These are phyloP conservation scores for Herpetospermum pedunculosum DNA, from an alignment of 306 rosid species.

Conservation along the genomic window DNA sequence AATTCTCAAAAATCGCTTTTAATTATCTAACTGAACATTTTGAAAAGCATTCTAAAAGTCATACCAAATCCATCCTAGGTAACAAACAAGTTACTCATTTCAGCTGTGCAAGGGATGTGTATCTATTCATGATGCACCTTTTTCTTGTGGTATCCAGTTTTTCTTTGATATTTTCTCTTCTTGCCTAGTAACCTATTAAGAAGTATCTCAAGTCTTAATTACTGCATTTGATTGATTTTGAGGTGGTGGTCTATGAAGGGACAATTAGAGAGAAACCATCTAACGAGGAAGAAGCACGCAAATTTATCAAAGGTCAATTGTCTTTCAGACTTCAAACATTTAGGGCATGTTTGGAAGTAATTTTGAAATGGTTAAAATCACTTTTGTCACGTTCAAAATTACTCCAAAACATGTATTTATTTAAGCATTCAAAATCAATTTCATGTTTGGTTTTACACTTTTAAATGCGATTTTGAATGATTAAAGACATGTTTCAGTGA, in stretches of 20 bases:
- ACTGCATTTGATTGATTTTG: conserved; percentile 21
- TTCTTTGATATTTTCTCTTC: conserved; percentile 6
- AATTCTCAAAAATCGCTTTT: not conserved
- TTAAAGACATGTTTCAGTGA: no score
- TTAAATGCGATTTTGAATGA: no score
- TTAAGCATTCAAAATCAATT: no score
- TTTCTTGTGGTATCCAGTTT: not conserved
- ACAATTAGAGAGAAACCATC: conserved; percentile 73
- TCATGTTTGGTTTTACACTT: no score
- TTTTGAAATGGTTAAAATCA: no score
- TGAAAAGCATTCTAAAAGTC: not conserved
- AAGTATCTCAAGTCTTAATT: not conserved
- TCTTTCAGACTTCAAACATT: not conserved
- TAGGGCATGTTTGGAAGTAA: no score
- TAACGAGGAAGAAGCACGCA: conserved; percentile 70
- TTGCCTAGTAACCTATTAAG: conserved; percentile 13
- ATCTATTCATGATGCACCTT: not conserved
- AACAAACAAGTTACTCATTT: not conserved
- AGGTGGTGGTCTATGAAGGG: conserved; percentile 88
- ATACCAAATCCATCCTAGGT: not conserved
- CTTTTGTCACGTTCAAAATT: no score
- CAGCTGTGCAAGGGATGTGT: not conserved
- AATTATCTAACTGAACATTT: not conserved
- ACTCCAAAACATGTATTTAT: no score
- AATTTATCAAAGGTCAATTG: conserved; percentile 65